These are phyloP conservation scores for Penicillium parvum DNA, from an alignment of 495 filamentous ascomycete genomes.

Conservation along the genomic window DNA sequence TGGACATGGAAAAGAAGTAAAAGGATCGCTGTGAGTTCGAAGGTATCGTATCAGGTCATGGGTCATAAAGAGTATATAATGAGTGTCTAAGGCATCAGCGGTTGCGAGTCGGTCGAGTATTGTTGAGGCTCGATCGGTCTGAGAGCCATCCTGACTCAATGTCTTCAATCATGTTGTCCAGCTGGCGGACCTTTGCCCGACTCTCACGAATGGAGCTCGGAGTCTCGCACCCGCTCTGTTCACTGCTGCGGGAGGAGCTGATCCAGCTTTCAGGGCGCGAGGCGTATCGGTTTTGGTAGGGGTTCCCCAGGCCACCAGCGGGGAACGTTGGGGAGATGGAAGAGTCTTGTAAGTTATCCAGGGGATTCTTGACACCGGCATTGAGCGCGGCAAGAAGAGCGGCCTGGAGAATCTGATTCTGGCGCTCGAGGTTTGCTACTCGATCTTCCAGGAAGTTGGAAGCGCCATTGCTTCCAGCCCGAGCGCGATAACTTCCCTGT, in stretches of 20 bases:
- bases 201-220: conserved; percentile 14
- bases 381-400: conserved; percentile 41
- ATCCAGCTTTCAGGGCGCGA: conserved; percentile 37
- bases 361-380: conserved; percentile 26
- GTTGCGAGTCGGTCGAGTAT: conserved; percentile 8
- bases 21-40: conserved; percentile 1
- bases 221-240: conserved; percentile 21
- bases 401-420: conserved; percentile 45
- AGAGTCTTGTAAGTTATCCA: conserved; percentile 25
- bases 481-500: conserved; percentile 14
- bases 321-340: conserved; percentile 13
- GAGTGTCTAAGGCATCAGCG: conserved; percentile 1
- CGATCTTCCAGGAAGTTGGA: conserved; percentile 33
- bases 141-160: conserved; percentile 37
- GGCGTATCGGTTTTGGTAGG: conserved; percentile 12
- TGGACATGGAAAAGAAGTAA: conserved; percentile 1
- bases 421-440: conserved; percentile 39
- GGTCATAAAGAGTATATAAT: conserved; percentile 8
- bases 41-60: conserved; percentile 5
- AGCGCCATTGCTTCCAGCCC: conserved; percentile 1
- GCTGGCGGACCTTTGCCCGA: conserved; percentile 24
- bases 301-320: neutral
- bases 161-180: conserved; percentile 40
- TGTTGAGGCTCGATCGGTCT: conserved; percentile 27
- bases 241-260: conserved; percentile 26